Evolutionary conservation across 108 stramenopile species (phyloP).

Genomic region (Craspedostauros australis): DNA sequence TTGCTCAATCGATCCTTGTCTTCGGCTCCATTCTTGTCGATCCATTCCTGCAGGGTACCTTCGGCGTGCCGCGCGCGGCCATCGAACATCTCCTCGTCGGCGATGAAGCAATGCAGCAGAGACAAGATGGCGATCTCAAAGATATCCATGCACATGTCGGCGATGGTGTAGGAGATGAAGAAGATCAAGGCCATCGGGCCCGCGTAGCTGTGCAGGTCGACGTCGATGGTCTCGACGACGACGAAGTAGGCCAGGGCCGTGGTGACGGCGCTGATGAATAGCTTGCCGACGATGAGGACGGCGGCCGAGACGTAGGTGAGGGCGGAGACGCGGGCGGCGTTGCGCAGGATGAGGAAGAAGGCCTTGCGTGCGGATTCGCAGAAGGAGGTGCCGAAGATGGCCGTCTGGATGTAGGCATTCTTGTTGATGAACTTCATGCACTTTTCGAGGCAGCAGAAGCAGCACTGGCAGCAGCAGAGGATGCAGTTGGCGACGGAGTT

Average conservation of each 20-base stretch:
- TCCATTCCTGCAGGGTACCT: conserved; percentile 29
- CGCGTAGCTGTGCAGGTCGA: conserved; percentile 45
- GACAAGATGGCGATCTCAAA: conserved; percentile 81
- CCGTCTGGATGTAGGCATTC: conserved; percentile 89
- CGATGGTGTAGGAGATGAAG: conserved; percentile 46
- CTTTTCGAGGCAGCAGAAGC: conserved; percentile 78
- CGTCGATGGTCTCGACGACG: conserved; percentile 10
- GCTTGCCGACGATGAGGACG: conserved; percentile 81
- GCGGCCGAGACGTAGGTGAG: conserved; percentile 53
- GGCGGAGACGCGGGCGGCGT: conserved; percentile 57
- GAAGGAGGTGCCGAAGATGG: conserved; percentile 87
- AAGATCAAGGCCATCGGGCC: conserved; percentile 71
- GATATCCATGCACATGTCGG: conserved; percentile 65
- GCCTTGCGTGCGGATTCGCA: conserved; percentile 65
- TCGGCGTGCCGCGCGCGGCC: conserved; percentile 57
- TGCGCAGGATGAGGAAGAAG: conserved; percentile 81
- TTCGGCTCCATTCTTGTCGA: conserved; percentile 14
- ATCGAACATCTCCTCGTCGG: conserved; percentile 88
- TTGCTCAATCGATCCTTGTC: no score
- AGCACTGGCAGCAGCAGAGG: conserved; percentile 86
- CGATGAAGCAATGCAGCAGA: conserved; percentile 83
- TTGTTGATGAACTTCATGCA: conserved; percentile 86
- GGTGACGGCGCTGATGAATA: conserved; percentile 72
- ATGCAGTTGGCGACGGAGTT: conserved; percentile 65
- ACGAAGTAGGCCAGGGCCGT: conserved; percentile 43